Percentiles rank a stretch among this genome's conserved stretches.
Evolutionary conservation across 768 basidiomycete genomes (phyloP).

Genomic region (Steccherinum ochraceum): DNA sequence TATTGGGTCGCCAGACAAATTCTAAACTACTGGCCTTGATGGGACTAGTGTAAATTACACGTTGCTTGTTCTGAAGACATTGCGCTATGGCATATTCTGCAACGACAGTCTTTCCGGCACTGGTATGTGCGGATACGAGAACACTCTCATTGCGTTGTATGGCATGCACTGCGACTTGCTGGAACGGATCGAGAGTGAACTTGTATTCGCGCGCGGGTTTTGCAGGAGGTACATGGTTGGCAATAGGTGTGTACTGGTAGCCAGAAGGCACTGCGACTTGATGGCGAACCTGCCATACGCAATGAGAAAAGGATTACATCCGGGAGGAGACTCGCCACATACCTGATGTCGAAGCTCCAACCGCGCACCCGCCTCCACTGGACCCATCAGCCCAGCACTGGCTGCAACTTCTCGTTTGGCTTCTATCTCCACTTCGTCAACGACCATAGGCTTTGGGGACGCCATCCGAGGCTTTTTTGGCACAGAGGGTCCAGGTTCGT

Average conservation of each 20-base stretch:
- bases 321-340: conserved; percentile 11
- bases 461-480: conserved; percentile 56
- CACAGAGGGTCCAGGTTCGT: conserved; percentile 34
- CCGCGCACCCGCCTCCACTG: conserved; percentile 55
- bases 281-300: conserved; percentile 73
- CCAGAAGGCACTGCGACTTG: conserved; percentile 94
- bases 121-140: conserved; percentile 96
- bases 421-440: conserved; percentile 94
- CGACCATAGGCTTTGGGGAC: conserved; percentile 66
- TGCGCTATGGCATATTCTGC: conserved; percentile 99
- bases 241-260: conserved; percentile 87
- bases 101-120: conserved; percentile 98
- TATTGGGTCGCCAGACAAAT: background rate
- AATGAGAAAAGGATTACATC: background rate
- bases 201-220: conserved; percentile 93
- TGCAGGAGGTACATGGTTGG: conserved; percentile 82
- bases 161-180: conserved; percentile 87
- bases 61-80: conserved; percentile 86
- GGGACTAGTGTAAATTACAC: conserved; percentile 98
- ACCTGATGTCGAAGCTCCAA: conserved; percentile 82
- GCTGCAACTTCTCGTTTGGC: conserved; percentile 89
- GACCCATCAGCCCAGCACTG: conserved; percentile 79
- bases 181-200: conserved; percentile 96
- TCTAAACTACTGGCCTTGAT: conserved; percentile 75
- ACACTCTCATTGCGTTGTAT: conserved; percentile 98